Evolutionary conservation across 108 stramenopile genomes (phyloP).

Genomic region (Pseudonitzschia pungens): DNA sequence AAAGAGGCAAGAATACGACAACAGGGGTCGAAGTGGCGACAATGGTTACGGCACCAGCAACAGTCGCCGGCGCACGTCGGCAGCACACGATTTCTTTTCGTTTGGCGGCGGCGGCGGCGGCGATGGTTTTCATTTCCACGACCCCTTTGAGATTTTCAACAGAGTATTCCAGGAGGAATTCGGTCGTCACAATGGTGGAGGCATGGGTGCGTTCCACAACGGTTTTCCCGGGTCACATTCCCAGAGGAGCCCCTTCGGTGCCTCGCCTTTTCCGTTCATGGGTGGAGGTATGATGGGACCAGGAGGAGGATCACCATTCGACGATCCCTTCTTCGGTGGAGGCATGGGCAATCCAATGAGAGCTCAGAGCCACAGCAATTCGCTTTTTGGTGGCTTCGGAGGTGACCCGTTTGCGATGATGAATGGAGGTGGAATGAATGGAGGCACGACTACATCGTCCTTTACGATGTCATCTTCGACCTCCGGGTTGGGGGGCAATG

Average conservation of each 20-base stretch:
- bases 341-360: constrained; percentile 17
- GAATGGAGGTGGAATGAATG: constrained; percentile 12
- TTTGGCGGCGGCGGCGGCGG: background rate
- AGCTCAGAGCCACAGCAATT: constrained; percentile 10
- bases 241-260: constrained; percentile 16
- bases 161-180: constrained; percentile 54
- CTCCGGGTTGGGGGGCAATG: constrained; percentile 34
- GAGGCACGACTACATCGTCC: constrained; percentile 9
- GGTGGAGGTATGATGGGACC: constrained; percentile 1
- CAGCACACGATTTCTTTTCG: constrained; percentile 1
- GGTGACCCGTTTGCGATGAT: constrained; percentile 38
- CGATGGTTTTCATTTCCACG: constrained; percentile 38
- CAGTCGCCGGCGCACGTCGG: background rate
- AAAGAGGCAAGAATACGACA: constrained; percentile 73
- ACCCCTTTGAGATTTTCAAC: constrained; percentile 57
- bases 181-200: constrained; percentile 14
- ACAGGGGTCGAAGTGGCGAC: background rate
- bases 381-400: constrained; percentile 19
- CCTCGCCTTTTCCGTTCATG: constrained; percentile 9
- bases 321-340: constrained; percentile 35
- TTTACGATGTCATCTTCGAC: constrained; percentile 28
- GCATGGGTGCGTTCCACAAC: constrained; percentile 1
- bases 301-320: constrained; percentile 12
- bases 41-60: background rate
- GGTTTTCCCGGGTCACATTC: background rate